These are phyloP conservation scores for Xylariaceae sp. DNA, from an alignment of 2,329 filamentous ascomycete genomes.

Conservation along the genomic window DNA sequence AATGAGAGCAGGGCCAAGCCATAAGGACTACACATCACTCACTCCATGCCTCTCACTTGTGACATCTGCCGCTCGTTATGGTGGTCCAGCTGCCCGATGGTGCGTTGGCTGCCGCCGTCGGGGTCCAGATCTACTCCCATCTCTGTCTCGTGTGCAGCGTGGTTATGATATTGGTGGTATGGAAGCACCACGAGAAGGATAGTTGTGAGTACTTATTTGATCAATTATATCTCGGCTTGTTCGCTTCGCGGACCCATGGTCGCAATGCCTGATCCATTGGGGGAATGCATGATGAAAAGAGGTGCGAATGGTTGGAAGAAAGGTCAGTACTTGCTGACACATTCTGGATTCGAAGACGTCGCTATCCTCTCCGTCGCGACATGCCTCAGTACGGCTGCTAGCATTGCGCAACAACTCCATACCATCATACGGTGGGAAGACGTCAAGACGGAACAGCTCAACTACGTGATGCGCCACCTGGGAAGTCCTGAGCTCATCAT, in stretches of 20 bases:
- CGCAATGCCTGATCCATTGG: too few relatives aligned
- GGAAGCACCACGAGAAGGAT: conserved; percentile 34
- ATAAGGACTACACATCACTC: too few relatives aligned
- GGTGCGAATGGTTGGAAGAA: too few relatives aligned
- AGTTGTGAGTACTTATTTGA: conserved; percentile 35
- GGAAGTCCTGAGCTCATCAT: conserved; percentile 38
- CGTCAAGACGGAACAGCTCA: conserved; percentile 36
- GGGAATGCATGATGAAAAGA: too few relatives aligned
- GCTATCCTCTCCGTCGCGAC: conserved; percentile 35
- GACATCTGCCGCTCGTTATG: conserved; percentile 27
- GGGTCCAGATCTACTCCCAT: conserved; percentile 33
- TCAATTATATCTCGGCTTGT: too few relatives aligned
- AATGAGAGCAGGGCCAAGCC: too few relatives aligned
- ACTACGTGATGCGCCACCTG: conserved; percentile 30
- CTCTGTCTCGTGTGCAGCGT: conserved; percentile 30
- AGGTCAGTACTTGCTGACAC: conserved; percentile 12
- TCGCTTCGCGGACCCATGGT: too few relatives aligned
- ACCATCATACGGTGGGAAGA: conserved; percentile 36
- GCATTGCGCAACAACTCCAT: conserved; percentile 39
- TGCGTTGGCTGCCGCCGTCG: conserved; percentile 30
- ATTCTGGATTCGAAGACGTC: conserved; percentile 31
- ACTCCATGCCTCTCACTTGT: conserved; percentile 21
- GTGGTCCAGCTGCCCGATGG: conserved; percentile 32
- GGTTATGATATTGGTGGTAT: conserved; percentile 35
- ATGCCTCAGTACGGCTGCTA: conserved; percentile 33